phyloP scores from a whole-genome alignment of 2,329 filamentous ascomycete species.

The Calycina marina region DNA sequence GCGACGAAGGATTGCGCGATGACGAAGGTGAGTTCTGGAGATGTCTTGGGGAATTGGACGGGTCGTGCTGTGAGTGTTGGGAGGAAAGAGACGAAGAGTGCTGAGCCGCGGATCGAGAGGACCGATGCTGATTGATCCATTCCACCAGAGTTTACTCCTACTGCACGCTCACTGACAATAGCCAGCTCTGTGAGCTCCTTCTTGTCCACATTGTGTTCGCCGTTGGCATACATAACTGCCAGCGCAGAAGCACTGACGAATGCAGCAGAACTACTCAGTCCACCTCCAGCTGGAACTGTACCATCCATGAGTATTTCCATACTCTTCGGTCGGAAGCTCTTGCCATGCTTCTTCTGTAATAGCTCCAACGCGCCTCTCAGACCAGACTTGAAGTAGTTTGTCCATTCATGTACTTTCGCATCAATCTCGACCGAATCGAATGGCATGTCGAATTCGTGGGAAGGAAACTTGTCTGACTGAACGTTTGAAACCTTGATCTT shows the following conservation, averaged over 20 bases:
- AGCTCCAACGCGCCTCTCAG: slow-evolving; percentile 68
- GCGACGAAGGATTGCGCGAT: slow-evolving; percentile 90
- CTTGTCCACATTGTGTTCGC: slow-evolving; percentile 67
- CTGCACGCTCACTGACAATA: slow-evolving; percentile 83
- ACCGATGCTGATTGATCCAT: slow-evolving; percentile 98
- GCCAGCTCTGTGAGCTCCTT: slow-evolving; percentile 83
- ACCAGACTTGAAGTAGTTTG: slow-evolving; percentile 96
- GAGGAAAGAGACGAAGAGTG: slow-evolving; percentile 80
- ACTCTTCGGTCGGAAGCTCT: slow-evolving; percentile 49
- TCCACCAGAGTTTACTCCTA: slow-evolving; percentile 92
- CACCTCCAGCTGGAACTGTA: slow-evolving; percentile 80
- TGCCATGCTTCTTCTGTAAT: slow-evolving; percentile 49
- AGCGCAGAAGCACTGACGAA: slow-evolving; percentile 85
- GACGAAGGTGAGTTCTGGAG: slow-evolving; percentile 76
- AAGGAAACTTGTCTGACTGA: slow-evolving; percentile 57
- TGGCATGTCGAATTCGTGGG: slow-evolving; percentile 60
- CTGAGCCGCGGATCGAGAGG: slow-evolving; percentile 73
- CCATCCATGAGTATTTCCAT: slow-evolving; percentile 88
- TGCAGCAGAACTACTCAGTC: slow-evolving; percentile 84
- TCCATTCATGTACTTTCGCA: slow-evolving; percentile 77
- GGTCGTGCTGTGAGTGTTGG: slow-evolving; percentile 63
- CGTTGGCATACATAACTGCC: slow-evolving; percentile 77
- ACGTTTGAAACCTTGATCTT: slow-evolving; percentile 71
- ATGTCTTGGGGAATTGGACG: slow-evolving; percentile 67
- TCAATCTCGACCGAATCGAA: slow-evolving; percentile 61